Evolutionary conservation across 1,139 yeast species (phyloP), one percentile per base, ranked within the genome.

Genomic region (Lodderomyces pseudojiufengensis): DNA sequence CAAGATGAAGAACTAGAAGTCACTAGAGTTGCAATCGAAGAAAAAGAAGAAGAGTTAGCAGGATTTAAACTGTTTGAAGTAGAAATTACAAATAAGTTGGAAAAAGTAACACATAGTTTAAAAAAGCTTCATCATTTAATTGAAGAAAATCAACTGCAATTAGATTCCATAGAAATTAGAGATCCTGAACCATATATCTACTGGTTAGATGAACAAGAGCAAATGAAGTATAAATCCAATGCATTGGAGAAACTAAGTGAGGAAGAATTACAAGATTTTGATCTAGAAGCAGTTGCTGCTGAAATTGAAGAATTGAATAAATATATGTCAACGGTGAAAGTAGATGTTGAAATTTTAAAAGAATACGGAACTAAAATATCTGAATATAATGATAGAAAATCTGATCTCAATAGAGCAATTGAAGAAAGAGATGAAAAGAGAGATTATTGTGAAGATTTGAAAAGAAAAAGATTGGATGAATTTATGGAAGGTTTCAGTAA

Each of bases 401-500:
- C 56, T 1, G 94, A 84, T 39, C 66, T 92, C 49, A 84, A 84
- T 48, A 64, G 62, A 12, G 80, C 96, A 0, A 82, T 86, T 4
- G 61, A 63, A 14, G 63, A 71, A 41, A 75, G 97, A 50, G 95
- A 90, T 48, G 67, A 65, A 18, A 70, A 81, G 42, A 79, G 84
- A 49, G 68, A 65, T 35, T 64, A 66, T 38, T 74, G 83, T 40
- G 95, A 87, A 50, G 82, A 79, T 21, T 65, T 88, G 47, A 83
- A 84, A 53, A 74, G 81, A 38, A 78, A 74, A 43, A 72, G 98
- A 37, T 68, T 84, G 37, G 88, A 82, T 45, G 97, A 94, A 57
- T 94, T 94, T 52, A 87, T 88, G 95, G 79, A 77, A 45, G 98
- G 99, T 0, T 92, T 94, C 63, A 78, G 81, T 47, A 71, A 79